Evolutionary conservation across 805 yeast genomes (phyloP).

Genomic region (Saturnispora sanitii): DNA sequence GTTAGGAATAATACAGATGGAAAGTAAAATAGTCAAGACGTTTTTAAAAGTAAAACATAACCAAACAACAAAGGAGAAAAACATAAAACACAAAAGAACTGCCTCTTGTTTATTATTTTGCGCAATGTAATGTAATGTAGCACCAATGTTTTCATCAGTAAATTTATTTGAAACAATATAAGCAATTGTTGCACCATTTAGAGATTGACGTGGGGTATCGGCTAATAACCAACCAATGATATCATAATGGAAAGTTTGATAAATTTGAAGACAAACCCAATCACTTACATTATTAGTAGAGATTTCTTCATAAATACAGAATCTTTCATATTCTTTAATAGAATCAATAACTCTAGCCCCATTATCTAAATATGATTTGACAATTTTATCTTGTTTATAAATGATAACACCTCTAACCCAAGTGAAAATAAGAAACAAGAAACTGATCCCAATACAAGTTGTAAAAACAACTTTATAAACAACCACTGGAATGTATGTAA

Average conservation of each 20-base stretch:
- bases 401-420: conserved; percentile 48
- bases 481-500: conserved; percentile 24
- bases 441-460: conserved; percentile 68
- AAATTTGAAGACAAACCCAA: conserved; percentile 56
- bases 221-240: conserved; percentile 54
- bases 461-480: conserved; percentile 27
- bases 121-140: conserved; percentile 31
- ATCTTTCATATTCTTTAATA: conserved; percentile 48
- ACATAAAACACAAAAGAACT: conserved; percentile 64
- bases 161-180: conserved; percentile 38
- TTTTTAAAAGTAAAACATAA: conserved; percentile 38
- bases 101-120: conserved; percentile 53
- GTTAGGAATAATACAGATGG: conserved; percentile 16
- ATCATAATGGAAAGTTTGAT: conserved; percentile 54
- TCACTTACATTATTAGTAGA: conserved; percentile 58
- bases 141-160: conserved; percentile 30
- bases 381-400: conserved; percentile 52
- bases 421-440: conserved; percentile 48
- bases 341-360: conserved; percentile 53
- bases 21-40: conserved; percentile 16
- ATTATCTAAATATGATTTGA: conserved; percentile 57
- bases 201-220: conserved; percentile 80
- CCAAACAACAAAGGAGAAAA: conserved; percentile 68
- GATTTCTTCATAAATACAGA: conserved; percentile 63
- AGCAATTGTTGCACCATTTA: conserved; percentile 65